phyloP scores from a whole-genome alignment of 257 asterid species.

The Plantago elongata region DNA sequence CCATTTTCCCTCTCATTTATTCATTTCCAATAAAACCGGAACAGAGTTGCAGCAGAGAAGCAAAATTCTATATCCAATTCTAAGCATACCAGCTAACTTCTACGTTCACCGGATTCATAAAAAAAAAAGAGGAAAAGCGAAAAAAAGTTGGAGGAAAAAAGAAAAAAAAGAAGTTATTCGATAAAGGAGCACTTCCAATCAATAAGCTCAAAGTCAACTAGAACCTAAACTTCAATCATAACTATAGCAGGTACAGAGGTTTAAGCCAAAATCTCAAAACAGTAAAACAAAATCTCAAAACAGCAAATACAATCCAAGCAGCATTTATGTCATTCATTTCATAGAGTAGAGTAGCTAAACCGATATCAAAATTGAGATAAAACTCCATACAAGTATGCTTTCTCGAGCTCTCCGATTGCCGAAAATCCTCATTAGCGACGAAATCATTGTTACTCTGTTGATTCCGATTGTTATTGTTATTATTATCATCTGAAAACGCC shows the following conservation, averaged over 20 bases:
- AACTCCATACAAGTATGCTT: conserved; percentile 40
- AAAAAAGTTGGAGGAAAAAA: too few species aligned
- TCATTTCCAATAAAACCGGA: conserved; percentile 14
- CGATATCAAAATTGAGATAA: conserved; percentile 7
- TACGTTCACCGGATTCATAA: not conserved
- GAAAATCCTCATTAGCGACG: conserved; percentile 33
- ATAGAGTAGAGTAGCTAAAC: not conserved
- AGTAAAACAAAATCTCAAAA: not conserved
- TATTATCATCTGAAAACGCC: conserved; percentile 66
- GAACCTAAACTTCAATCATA: not conserved
- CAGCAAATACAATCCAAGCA: not conserved
- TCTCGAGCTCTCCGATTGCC: conserved; percentile 43
- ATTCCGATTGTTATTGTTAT: conserved; percentile 7
- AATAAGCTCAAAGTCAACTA: conserved; percentile 5
- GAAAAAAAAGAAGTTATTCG: not conserved
- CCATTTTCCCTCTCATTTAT: conserved; percentile 13
- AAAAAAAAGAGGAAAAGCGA: not conserved
- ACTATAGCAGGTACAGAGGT: not conserved
- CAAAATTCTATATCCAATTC: not conserved
- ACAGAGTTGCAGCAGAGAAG: conserved; percentile 15
- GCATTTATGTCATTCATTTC: not conserved
- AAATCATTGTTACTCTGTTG: conserved; percentile 14
- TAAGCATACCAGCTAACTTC: not conserved
- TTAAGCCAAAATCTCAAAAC: not conserved
- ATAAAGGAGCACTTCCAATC: not conserved